Conservation (phyloP, 1,139 yeast species). For the Kurtzmaniella quercitrusa region DNA sequence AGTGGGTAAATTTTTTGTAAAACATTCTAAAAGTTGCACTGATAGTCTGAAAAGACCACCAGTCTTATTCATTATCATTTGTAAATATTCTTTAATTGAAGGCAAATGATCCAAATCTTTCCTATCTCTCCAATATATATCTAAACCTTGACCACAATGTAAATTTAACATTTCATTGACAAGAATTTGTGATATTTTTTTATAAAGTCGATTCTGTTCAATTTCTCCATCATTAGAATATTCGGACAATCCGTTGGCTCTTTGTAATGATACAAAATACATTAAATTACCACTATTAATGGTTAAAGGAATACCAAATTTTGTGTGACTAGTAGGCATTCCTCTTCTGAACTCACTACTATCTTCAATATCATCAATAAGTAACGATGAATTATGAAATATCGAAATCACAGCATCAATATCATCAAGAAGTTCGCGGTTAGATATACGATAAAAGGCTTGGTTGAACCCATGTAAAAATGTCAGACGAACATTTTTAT, state of each 20-base stretch:
- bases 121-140: conserved; percentile 79
- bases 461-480: conserved; percentile 31
- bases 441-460: conserved; percentile 22
- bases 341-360: conserved; percentile 69
- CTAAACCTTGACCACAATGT: conserved; percentile 88
- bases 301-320: conserved; percentile 74
- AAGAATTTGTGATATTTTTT: conserved; percentile 32
- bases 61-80: conserved; percentile 85
- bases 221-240: conserved; percentile 9
- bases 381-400: conserved; percentile 27
- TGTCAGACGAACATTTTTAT: conserved; percentile 23
- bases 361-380: conserved; percentile 86
- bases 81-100: conserved; percentile 58
- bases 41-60: conserved; percentile 83
- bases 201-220: conserved; percentile 6
- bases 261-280: conserved; percentile 67
- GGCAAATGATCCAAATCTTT: conserved; percentile 46
- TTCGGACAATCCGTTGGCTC: conserved; percentile 29
- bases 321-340: conserved; percentile 67
- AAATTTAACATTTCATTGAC: conserved; percentile 72
- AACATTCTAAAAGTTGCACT: conserved; percentile 53
- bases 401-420: conserved; percentile 24
- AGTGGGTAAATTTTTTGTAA: conserved; percentile 11
- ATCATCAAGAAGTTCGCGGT: conserved; percentile 12
- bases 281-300: conserved; percentile 80